These are phyloP conservation scores for Apiospora sp. DNA, from an alignment of 2,329 filamentous ascomycete species.

Conservation along the genomic window DNA sequence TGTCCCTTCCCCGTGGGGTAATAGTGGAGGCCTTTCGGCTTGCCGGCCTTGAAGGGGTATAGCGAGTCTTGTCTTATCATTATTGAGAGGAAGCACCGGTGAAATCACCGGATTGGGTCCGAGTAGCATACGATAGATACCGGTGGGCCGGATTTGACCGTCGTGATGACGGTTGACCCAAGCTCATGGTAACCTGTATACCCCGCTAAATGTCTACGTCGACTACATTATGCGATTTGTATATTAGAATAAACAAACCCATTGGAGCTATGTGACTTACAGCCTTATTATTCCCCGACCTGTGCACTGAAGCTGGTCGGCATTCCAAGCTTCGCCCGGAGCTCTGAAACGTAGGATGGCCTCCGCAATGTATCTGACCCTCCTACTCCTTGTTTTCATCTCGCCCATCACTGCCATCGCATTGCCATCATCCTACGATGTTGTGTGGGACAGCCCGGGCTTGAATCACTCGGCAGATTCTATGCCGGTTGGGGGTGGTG, in stretches of 20 bases:
- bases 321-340: not conserved
- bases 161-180: not conserved
- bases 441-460: slow-evolving; percentile 12
- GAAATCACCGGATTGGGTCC: not conserved
- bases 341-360: not conserved
- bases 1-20: slow-evolving; percentile 18
- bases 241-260: not conserved
- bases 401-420: not conserved
- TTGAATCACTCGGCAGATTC: slow-evolving; percentile 20
- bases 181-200: not conserved
- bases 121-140: not conserved
- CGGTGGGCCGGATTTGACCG: slow-evolving; percentile 2
- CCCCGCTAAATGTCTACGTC: not conserved
- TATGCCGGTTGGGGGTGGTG: slow-evolving; percentile 24
- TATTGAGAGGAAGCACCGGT: not conserved
- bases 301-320: not conserved
- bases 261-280: not conserved
- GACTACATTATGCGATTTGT: not conserved
- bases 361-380: not conserved
- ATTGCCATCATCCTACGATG: slow-evolving; percentile 8
- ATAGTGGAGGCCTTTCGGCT: slow-evolving; percentile 19
- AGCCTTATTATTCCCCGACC: not conserved
- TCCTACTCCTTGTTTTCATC: not conserved
- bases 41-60: not conserved
- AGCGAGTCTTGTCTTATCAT: slow-evolving; percentile 4